Conservation (phyloP, 129 eudicot genomes). For the Solidago caesia region DNA sequence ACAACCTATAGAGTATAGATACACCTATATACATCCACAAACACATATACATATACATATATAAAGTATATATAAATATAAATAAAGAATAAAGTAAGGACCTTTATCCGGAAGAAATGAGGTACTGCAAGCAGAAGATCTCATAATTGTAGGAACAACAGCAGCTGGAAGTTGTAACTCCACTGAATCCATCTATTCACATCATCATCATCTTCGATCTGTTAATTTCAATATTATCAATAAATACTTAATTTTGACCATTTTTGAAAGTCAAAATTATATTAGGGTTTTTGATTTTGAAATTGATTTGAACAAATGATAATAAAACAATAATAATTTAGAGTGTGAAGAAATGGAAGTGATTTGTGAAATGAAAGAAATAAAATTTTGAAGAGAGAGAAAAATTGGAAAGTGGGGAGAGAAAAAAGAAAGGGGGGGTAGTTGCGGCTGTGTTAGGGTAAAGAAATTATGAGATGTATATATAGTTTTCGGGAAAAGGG, state of each 20-base stretch:
- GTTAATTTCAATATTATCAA: not conserved
- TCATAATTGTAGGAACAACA: conserved; percentile 60
- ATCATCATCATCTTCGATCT: conserved; percentile 18
- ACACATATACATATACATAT: not conserved
- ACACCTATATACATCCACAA: not conserved
- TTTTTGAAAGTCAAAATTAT: not conserved
- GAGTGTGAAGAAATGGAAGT: not conserved
- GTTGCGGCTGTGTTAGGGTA: conserved; percentile 84
- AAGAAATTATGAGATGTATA: conserved; percentile 51
- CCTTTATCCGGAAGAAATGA: conserved; percentile 51
- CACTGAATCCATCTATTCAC: conserved; percentile 47
- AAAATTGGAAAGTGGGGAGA: conserved; percentile 24
- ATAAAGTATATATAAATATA: not conserved
- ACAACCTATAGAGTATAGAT: no score
- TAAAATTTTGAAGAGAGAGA: not conserved
- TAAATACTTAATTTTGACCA: conserved; percentile 29
- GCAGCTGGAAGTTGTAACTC: conserved; percentile 54
- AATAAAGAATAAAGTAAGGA: conserved; percentile 13
- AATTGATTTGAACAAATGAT: no score
- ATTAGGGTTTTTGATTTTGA: not conserved
- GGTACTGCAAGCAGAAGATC: conserved; percentile 70
- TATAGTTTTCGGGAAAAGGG: conserved; percentile 94
- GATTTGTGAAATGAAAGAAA: no score
- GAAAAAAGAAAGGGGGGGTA: conserved; percentile 33
- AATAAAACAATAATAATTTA: not conserved